Percentiles rank a stretch among this genome's conserved stretches.
Conservation (phyloP, 23 red algal genomes). For the Gracilaria domingensis region DNA sequence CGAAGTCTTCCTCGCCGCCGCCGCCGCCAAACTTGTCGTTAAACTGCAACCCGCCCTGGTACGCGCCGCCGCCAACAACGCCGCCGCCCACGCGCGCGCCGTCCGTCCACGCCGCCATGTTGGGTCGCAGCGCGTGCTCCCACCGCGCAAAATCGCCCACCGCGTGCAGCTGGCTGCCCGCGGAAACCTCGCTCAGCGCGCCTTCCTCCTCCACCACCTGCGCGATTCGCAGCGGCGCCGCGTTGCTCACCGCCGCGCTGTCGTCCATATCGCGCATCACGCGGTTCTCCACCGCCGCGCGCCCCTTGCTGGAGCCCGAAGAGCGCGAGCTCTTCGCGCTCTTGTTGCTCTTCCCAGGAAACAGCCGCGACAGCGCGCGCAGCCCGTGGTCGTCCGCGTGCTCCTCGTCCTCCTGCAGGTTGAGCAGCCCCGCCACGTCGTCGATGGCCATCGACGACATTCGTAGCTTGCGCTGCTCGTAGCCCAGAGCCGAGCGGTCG, state of each 20-base stretch:
- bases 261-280: slow-evolving; percentile 40
- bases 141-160: slow-evolving; percentile 35
- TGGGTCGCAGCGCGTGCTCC: slow-evolving; percentile 5
- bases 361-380: slow-evolving; percentile 62
- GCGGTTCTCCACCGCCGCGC: not conserved
- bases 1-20: slow-evolving; percentile 39
- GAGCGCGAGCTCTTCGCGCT: slow-evolving; percentile 51
- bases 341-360: slow-evolving; percentile 51
- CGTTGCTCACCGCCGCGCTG: slow-evolving; percentile 68
- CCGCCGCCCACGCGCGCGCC: not conserved
- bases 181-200: slow-evolving; percentile 45
- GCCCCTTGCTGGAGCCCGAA: slow-evolving; percentile 30
- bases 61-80: not conserved
- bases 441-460: slow-evolving; percentile 87
- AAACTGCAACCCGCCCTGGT: slow-evolving; percentile 47
- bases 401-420: slow-evolving; percentile 70
- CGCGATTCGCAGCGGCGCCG: slow-evolving; percentile 53
- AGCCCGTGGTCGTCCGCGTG: slow-evolving; percentile 46
- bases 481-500: slow-evolving; percentile 65
- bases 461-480: slow-evolving; percentile 56
- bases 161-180: slow-evolving; percentile 3
- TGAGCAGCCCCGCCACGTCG: slow-evolving; percentile 67
- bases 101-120: slow-evolving; percentile 8
- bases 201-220: slow-evolving; percentile 36
- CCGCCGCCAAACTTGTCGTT: slow-evolving; percentile 50